Percentiles rank a stretch among this genome's conserved stretches.
Conservation (phyloP, 2,329 filamentous ascomycete species). For the Scedosporium dehoogii region DNA sequence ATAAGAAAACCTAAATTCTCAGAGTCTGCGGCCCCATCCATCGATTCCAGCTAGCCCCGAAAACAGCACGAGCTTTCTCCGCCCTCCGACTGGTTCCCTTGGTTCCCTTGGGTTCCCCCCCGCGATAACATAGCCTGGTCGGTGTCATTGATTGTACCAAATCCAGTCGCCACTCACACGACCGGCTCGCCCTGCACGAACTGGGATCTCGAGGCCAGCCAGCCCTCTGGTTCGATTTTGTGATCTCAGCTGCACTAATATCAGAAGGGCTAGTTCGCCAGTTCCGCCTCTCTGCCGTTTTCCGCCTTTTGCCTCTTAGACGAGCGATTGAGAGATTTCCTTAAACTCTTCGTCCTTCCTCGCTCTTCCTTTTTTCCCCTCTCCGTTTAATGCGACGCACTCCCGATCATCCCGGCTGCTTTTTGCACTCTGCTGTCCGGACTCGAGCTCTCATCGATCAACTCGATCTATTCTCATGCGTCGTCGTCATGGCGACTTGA, state of each 20-base stretch:
- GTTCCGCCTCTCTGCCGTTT: neutral
- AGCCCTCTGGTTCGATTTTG: neutral
- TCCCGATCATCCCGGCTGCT: too few relatives aligned
- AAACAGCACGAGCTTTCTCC: neutral
- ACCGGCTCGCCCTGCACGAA: neutral
- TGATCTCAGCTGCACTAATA: neutral
- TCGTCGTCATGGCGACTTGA: neutral
- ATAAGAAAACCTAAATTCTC: too few relatives aligned
- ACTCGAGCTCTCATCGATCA: too few relatives aligned
- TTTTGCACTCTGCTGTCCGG: too few relatives aligned
- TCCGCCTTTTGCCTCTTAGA: neutral
- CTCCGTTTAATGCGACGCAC: too few relatives aligned
- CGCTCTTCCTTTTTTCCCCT: too few relatives aligned
- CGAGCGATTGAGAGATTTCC: too few relatives aligned
- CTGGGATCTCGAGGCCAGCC: neutral
- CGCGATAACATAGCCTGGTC: neutral
- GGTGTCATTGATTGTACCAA: neutral
- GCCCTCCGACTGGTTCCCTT: neutral
- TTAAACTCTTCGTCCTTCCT: too few relatives aligned
- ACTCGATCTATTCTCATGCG: neutral
- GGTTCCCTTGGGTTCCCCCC: neutral
- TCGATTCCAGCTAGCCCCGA: too few relatives aligned
- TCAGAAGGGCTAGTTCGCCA: too few relatives aligned
- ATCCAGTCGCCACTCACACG: neutral
- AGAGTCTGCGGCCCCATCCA: too few relatives aligned